phyloP scores from a whole-genome alignment of 805 yeast species.

The Saccharomycopsis synnaedendra region DNA sequence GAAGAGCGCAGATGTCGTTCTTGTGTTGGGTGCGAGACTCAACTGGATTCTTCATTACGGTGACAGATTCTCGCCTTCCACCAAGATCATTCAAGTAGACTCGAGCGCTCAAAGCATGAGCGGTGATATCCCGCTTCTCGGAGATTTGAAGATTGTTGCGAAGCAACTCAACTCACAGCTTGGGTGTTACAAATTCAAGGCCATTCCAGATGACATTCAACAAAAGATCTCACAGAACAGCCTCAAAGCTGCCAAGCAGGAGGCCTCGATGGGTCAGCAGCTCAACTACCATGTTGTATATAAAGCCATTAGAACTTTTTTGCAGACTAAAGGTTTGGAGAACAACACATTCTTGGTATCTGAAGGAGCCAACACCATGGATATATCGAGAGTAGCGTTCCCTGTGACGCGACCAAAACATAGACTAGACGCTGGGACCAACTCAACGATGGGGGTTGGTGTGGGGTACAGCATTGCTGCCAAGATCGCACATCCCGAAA shows the following conservation, averaged over 20 bases:
- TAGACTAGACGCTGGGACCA: conserved; percentile 62
- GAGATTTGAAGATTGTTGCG: conserved; percentile 30
- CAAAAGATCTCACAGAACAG: conserved; percentile 24
- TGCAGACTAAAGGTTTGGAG: conserved; percentile 20
- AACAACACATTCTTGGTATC: conserved; percentile 34
- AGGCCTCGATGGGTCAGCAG: conserved; percentile 19
- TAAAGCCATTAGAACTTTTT: conserved; percentile 31
- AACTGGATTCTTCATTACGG: conserved; percentile 71
- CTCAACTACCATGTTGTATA: conserved; percentile 46
- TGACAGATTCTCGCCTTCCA: conserved; percentile 35
- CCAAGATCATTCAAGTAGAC: conserved; percentile 44
- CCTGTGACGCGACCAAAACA: conserved; percentile 39
- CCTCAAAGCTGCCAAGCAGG: conserved; percentile 25
- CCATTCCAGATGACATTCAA: conserved; percentile 22
- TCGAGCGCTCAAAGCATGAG: conserved; percentile 2
- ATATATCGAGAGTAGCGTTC: conserved; percentile 51
- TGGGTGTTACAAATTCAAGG: conserved; percentile 16
- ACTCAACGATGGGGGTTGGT: conserved; percentile 73
- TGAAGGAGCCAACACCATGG: conserved; percentile 79
- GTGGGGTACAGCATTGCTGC: conserved; percentile 61
- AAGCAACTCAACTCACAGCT: background rate
- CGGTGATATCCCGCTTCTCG: conserved; percentile 22
- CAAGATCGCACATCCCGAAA: conserved; percentile 32
- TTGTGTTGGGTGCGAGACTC: conserved; percentile 54
- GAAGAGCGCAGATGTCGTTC: conserved; percentile 43